Percentiles rank a stretch among this genome's conserved stretches.
Conservation (phyloP, 2,329 filamentous ascomycete species). For the Orbilia ellipsospora region DNA sequence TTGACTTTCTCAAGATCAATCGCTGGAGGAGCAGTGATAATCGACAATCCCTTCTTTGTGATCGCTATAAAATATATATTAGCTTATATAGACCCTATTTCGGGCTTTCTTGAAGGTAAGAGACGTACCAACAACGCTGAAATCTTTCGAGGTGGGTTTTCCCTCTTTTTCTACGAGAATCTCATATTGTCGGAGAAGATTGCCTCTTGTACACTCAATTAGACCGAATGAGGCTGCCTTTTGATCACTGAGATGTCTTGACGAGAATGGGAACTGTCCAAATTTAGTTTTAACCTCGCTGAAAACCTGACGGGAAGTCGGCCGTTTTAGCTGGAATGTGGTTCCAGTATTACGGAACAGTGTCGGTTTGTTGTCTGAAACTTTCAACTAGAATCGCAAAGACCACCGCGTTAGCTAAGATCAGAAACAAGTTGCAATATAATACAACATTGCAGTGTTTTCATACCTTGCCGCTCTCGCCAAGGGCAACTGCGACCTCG, state of each 20-base stretch:
- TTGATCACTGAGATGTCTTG: constrained; percentile 96
- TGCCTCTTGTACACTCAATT: constrained; percentile 92
- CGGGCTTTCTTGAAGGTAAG: neutral
- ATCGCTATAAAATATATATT: constrained; percentile 72
- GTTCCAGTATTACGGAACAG: constrained; percentile 92
- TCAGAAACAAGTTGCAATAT: no score
- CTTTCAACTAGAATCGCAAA: constrained; percentile 26
- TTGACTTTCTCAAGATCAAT: constrained; percentile 84
- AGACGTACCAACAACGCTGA: constrained; percentile 89
- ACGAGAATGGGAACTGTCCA: constrained; percentile 95
- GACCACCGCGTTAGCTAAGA: no score
- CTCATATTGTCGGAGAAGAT: constrained; percentile 95
- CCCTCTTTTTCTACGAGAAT: constrained; percentile 93
- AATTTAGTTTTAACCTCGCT: constrained; percentile 98
- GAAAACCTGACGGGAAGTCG: constrained; percentile 88
- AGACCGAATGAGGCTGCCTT: constrained; percentile 94
- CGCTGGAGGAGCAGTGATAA: constrained; percentile 79
- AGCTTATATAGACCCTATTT: constrained; percentile 51
- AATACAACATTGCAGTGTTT: neutral
- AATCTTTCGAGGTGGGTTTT: constrained; percentile 82
- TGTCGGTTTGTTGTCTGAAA: constrained; percentile 68
- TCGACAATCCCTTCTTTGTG: constrained; percentile 95
- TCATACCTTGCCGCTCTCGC: constrained; percentile 61
- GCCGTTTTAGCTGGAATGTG: constrained; percentile 92
- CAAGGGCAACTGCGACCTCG: constrained; percentile 90